Percentiles rank a stretch among this genome's conserved stretches.
These are phyloP conservation scores for Fusarium irregulare DNA, from an alignment of 2,329 filamentous ascomycete genomes.

Conservation along the genomic window DNA sequence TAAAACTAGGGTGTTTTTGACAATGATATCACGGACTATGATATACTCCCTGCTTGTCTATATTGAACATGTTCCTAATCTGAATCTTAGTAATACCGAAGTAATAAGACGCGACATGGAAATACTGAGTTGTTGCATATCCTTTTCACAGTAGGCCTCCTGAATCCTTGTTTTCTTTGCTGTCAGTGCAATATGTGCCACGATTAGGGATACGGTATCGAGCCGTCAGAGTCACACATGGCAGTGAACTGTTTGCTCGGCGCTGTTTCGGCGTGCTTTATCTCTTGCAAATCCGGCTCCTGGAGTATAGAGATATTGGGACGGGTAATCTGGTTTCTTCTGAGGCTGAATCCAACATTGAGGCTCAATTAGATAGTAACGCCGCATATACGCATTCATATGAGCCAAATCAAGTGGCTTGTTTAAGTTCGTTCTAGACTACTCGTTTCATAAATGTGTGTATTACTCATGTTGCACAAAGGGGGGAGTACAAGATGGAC, in stretches of 20 bases:
- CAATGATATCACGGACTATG: constrained; percentile 42
- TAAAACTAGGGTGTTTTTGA: constrained; percentile 41
- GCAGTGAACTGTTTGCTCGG: constrained; percentile 3
- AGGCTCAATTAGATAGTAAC: not conserved
- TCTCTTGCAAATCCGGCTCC: not conserved
- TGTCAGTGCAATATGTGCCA: constrained; percentile 7
- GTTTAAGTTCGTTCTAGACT: not conserved
- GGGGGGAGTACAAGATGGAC: constrained; percentile 2
- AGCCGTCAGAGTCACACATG: constrained; percentile 19
- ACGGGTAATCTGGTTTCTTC: not conserved
- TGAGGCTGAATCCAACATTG: not conserved
- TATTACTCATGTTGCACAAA: not conserved
- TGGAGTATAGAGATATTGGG: not conserved
- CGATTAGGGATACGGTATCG: constrained; percentile 5
- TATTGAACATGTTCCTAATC: not conserved
- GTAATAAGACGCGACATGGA: not conserved
- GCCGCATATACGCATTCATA: not conserved
- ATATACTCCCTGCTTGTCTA: constrained; percentile 15
- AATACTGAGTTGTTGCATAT: not conserved
- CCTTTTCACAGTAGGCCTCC: not conserved
- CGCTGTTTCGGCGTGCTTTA: not conserved
- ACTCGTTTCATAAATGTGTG: not conserved
- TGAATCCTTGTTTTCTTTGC: not conserved
- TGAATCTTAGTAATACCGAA: not conserved
- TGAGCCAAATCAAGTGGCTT: not conserved